A percentile compares a stretch with the other conserved stretches of the same genome.
phyloP scores from a whole-genome alignment of 2,329 filamentous ascomycete species.

The Talaromyces verruculosus region DNA sequence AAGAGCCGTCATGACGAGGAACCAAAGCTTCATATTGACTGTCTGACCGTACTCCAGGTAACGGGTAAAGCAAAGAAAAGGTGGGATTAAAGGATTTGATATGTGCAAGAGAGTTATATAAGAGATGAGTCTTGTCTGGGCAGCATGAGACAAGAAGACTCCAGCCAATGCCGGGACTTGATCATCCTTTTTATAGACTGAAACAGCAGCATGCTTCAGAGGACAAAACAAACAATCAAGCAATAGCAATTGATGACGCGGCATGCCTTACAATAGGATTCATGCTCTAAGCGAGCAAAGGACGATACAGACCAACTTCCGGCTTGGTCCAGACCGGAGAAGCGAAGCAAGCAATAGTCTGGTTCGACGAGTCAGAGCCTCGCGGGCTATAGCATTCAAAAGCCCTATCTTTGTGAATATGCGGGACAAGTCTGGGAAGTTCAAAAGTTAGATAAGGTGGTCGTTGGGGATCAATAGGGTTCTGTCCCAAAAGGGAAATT shows the following conservation, averaged over 20 bases:
- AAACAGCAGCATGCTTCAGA: not conserved
- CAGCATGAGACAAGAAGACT: not conserved
- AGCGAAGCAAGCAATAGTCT: not conserved
- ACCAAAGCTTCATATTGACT: conserved; percentile 3
- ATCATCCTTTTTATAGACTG: conserved; percentile 2
- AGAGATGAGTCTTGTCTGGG: not conserved
- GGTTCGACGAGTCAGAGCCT: not conserved
- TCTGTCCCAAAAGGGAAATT: not conserved
- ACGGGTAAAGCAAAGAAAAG: not conserved
- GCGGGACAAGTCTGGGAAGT: not conserved
- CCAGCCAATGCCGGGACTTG: not conserved
- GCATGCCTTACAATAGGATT: conserved; percentile 3
- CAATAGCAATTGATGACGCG: not conserved
- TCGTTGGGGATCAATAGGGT: not conserved
- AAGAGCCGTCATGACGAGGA: not conserved
- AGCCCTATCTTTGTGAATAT: not conserved
- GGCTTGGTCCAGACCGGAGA: not conserved
- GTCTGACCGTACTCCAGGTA: not conserved
- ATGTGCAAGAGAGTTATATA: not conserved
- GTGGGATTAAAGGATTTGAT: not conserved
- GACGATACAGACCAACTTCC: not conserved
- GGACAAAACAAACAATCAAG: not conserved
- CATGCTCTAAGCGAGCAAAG: conserved; percentile 3
- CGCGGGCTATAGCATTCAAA: not conserved
- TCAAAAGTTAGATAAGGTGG: conserved; percentile 11